phyloP scores from a whole-genome alignment of 1,284 basidiomycete species.

The Ganoderma lingzhi region DNA sequence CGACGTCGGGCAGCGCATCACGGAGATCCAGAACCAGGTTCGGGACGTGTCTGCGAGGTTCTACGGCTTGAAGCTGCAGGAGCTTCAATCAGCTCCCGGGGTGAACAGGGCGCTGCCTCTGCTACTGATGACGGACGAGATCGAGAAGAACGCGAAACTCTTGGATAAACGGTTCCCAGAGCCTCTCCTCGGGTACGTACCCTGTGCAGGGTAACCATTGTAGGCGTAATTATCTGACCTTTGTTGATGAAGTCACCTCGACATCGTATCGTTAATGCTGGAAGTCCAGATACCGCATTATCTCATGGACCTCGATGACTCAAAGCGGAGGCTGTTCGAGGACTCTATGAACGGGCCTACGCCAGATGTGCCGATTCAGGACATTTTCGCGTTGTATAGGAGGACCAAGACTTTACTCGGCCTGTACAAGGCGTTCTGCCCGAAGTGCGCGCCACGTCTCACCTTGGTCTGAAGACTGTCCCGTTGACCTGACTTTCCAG shows the following conservation, averaged over 20 bases:
- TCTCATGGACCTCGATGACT: constrained; percentile 78
- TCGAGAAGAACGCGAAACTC: constrained; percentile 86
- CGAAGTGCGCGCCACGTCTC: constrained; percentile 59
- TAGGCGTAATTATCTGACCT: constrained; percentile 4
- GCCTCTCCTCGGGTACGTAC: constrained; percentile 78
- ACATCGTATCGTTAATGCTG: constrained; percentile 81
- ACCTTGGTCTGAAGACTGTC: background rate
- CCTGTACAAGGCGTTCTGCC: constrained; percentile 86
- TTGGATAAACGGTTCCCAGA: constrained; percentile 88
- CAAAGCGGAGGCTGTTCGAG: constrained; percentile 76
- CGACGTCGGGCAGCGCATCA: constrained; percentile 68
- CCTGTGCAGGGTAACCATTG: background rate
- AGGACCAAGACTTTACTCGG: constrained; percentile 75
- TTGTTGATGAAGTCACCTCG: constrained; percentile 62
- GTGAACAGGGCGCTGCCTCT: constrained; percentile 84
- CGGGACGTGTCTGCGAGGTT: constrained; percentile 72
- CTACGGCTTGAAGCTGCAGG: constrained; percentile 76
- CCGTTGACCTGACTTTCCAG: constrained; percentile 43
- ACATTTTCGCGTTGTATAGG: constrained; percentile 88
- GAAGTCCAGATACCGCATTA: constrained; percentile 80
- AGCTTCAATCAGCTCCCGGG: constrained; percentile 71
- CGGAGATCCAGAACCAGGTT: constrained; percentile 78
- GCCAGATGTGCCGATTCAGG: constrained; percentile 84
- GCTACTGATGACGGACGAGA: constrained; percentile 85
- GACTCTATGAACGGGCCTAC: constrained; percentile 83